Evolutionary conservation across 805 yeast species (phyloP).

Genomic region (Jamesozyma gamospora): DNA sequence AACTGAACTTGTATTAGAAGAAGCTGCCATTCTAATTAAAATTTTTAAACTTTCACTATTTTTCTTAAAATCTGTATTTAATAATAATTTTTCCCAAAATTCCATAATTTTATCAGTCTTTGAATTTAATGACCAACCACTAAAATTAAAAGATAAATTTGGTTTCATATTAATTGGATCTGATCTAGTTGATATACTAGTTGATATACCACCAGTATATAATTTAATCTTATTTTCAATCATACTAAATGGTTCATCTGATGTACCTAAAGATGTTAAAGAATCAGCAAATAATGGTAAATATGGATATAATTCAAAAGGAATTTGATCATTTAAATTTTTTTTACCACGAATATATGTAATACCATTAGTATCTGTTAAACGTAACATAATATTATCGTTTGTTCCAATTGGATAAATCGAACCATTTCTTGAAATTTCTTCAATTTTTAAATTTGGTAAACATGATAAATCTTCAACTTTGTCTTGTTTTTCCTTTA

Average conservation of each 20-base stretch:
- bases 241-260: constrained; percentile 55
- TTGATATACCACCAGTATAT: constrained; percentile 74
- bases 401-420: constrained; percentile 26
- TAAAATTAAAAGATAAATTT: constrained; percentile 43
- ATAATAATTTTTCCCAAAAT: constrained; percentile 59
- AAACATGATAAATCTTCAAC: constrained; percentile 66
- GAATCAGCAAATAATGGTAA: constrained; percentile 72
- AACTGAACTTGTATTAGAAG: constrained; percentile 67
- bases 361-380: constrained; percentile 72
- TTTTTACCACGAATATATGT: constrained; percentile 66
- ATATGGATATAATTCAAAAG: constrained; percentile 53
- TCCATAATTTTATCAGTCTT: constrained; percentile 53
- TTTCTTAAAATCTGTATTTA: constrained; percentile 52
- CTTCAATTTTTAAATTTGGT: constrained; percentile 67
- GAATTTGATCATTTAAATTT: constrained; percentile 43
- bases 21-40: constrained; percentile 61
- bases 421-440: constrained; percentile 55
- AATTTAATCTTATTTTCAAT: constrained; percentile 78
- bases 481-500: constrained; percentile 55
- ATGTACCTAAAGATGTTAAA: constrained; percentile 81
- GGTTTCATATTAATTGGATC: constrained; percentile 44
- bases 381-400: constrained; percentile 33
- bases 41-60: constrained; percentile 61
- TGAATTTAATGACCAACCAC: constrained; percentile 61
- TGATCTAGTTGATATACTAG: constrained; percentile 48